Conservation (phyloP, 768 basidiomycete species). For the Lactarius pseudohatsudake region DNA sequence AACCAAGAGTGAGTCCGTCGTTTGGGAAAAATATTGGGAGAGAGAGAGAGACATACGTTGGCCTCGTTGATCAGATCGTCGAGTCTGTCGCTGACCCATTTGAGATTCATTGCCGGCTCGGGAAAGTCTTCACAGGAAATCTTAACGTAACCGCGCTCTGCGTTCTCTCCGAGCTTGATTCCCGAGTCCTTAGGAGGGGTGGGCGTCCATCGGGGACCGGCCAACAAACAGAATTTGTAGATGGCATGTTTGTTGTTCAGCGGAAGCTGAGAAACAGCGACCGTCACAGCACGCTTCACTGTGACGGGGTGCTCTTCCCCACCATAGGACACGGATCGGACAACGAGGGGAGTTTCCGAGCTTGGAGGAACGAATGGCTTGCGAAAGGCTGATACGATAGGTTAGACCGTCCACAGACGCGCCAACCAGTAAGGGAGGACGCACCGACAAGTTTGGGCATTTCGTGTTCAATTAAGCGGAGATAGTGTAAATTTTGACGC, state of each 20-base stretch:
- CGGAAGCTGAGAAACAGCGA: slow-evolving; percentile 71
- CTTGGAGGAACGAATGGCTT: slow-evolving; percentile 76
- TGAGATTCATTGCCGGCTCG: slow-evolving; percentile 81
- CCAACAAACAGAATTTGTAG: slow-evolving; percentile 86
- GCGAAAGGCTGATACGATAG: slow-evolving; percentile 60
- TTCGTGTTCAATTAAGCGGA: slow-evolving; percentile 86
- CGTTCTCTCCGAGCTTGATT: slow-evolving; percentile 43
- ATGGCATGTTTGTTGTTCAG: slow-evolving; percentile 60
- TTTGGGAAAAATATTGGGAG: neutral
- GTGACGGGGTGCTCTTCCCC: slow-evolving; percentile 74
- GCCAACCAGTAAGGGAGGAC: slow-evolving; percentile 25
- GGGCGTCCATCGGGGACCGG: slow-evolving; percentile 84
- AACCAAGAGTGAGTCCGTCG: neutral
- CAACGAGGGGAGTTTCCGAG: slow-evolving; percentile 55
- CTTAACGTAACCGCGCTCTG: slow-evolving; percentile 81
- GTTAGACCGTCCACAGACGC: slow-evolving; percentile 12
- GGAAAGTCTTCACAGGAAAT: slow-evolving; percentile 89
- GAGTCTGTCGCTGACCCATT: slow-evolving; percentile 88
- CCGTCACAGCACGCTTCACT: slow-evolving; percentile 70
- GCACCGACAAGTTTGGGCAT: slow-evolving; percentile 83
- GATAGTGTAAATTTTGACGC: slow-evolving; percentile 69
- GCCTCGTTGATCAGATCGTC: slow-evolving; percentile 78
- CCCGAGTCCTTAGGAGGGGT: slow-evolving; percentile 72
- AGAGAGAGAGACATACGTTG: slow-evolving; percentile 59
- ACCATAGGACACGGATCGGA: slow-evolving; percentile 74